Conservation (phyloP, 768 basidiomycete species). For the Kwoniella botswanensis region DNA sequence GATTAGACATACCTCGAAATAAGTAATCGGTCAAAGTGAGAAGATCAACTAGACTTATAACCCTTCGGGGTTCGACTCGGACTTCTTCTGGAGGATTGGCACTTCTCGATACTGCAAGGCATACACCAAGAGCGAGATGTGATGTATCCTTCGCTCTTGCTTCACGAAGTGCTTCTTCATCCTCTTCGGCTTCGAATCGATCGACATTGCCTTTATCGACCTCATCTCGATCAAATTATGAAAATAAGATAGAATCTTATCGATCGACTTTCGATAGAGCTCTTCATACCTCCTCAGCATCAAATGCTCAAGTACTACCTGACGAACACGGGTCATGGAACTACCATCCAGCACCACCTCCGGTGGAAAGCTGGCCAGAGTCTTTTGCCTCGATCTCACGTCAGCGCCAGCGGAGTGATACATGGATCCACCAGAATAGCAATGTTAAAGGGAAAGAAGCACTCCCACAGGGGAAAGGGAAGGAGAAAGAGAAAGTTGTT, state of each 20-base stretch:
- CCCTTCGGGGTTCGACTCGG: background rate
- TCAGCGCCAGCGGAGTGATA: background rate
- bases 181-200: background rate
- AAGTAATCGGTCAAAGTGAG: slow-evolving; percentile 3
- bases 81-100: background rate
- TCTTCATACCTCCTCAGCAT: slow-evolving; percentile 1
- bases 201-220: background rate
- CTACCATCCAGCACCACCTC: slow-evolving; percentile 1
- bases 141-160: too few species aligned
- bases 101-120: too few species aligned
- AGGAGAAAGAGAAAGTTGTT: background rate
- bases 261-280: slow-evolving; percentile 7
- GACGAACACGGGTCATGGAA: slow-evolving; percentile 9
- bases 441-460: background rate
- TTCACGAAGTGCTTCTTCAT: background rate
- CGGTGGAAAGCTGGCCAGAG: background rate
- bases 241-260: background rate
- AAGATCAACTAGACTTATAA: slow-evolving; percentile 11
- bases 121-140: too few species aligned
- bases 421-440: background rate
- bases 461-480: slow-evolving; percentile 1
- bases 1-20: background rate
- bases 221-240: background rate
- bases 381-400: background rate
- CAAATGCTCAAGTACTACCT: slow-evolving; percentile 12